A percentile compares a stretch with the other conserved stretches of the same genome.
phyloP scores from a whole-genome alignment of 305 asterid genomes.

The Plantago coronopus region DNA sequence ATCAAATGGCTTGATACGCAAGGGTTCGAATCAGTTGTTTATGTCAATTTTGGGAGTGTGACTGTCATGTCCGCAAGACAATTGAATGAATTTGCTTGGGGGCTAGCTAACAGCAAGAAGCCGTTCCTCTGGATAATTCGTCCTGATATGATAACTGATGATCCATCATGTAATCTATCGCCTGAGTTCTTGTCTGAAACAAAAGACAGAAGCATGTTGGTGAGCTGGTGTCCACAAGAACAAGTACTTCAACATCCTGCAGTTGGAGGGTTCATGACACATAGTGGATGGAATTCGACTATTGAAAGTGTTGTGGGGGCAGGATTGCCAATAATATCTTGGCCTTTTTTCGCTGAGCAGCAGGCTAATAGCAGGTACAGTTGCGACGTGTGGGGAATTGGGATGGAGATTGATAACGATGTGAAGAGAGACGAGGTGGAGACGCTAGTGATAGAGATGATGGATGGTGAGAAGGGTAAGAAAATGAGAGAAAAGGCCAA shows the following conservation, averaged over 20 bases:
- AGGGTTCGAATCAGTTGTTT: slow-evolving; percentile 27
- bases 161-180: slow-evolving; percentile 30
- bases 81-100: slow-evolving; percentile 43
- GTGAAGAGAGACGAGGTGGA: slow-evolving; percentile 40
- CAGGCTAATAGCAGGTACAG: slow-evolving; percentile 20
- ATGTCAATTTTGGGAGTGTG: slow-evolving; percentile 42
- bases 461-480: slow-evolving; percentile 42
- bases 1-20: slow-evolving; percentile 32
- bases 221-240: slow-evolving; percentile 44
- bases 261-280: slow-evolving; percentile 40
- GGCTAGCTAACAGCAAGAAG: slow-evolving; percentile 33
- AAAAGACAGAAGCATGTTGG: slow-evolving; percentile 31
- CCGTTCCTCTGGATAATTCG: slow-evolving; percentile 35
- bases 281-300: slow-evolving; percentile 43
- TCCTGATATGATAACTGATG: slow-evolving; percentile 39
- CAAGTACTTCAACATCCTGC: slow-evolving; percentile 34
- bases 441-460: slow-evolving; percentile 31
- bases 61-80: slow-evolving; percentile 31
- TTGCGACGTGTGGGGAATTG: slow-evolving; percentile 39
- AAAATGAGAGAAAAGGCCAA: slow-evolving; percentile 28
- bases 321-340: slow-evolving; percentile 33
- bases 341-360: slow-evolving; percentile 25
- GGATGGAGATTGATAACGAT: slow-evolving; percentile 36
- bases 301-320: slow-evolving; percentile 24
- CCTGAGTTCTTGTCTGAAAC: slow-evolving; percentile 32